Conservation (phyloP, 73 alveolate species). For the Paraurostyla sp. region DNA sequence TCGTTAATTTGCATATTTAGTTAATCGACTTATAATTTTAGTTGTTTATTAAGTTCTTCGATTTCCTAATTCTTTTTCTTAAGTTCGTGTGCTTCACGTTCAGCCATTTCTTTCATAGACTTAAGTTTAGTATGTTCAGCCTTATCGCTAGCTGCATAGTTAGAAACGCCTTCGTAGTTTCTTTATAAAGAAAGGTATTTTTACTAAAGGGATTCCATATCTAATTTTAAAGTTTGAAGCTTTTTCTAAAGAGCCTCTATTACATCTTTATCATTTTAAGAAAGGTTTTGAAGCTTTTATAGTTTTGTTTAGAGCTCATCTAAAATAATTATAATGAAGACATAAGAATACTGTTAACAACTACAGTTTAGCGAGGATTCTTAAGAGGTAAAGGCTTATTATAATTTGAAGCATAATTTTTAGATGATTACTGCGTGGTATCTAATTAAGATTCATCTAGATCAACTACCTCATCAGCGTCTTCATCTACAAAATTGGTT, state of each 20-base stretch:
- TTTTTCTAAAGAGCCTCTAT: slow-evolving; percentile 46
- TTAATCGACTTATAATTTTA: not conserved
- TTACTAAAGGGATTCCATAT: not conserved
- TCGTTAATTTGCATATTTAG: slow-evolving; percentile 48
- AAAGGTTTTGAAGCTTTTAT: slow-evolving; percentile 5
- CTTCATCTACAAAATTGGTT: not conserved
- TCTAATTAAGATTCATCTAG: slow-evolving; percentile 13
- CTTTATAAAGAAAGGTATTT: slow-evolving; percentile 13
- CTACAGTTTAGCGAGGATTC: slow-evolving; percentile 4
- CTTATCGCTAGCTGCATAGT: slow-evolving; percentile 57
- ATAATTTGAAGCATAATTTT: not conserved
- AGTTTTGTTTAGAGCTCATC: not conserved
- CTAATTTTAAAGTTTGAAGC: not conserved
- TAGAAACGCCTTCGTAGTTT: slow-evolving; percentile 54
- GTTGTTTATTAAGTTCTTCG: not conserved
- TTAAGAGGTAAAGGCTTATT: slow-evolving; percentile 9
- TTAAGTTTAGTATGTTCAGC: slow-evolving; percentile 37
- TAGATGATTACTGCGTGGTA: slow-evolving; percentile 21
- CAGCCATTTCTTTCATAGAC: slow-evolving; percentile 24
- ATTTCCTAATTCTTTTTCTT: slow-evolving; percentile 8
- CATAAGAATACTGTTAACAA: not conserved
- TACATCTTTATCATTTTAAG: slow-evolving; percentile 46
- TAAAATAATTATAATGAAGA: not conserved
- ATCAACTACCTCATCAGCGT: not conserved
- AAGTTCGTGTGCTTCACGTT: slow-evolving; percentile 46